Base-by-base conservation (phyloP, 768 basidiomycete species). In the Podaxis carcinomalis region DNA sequence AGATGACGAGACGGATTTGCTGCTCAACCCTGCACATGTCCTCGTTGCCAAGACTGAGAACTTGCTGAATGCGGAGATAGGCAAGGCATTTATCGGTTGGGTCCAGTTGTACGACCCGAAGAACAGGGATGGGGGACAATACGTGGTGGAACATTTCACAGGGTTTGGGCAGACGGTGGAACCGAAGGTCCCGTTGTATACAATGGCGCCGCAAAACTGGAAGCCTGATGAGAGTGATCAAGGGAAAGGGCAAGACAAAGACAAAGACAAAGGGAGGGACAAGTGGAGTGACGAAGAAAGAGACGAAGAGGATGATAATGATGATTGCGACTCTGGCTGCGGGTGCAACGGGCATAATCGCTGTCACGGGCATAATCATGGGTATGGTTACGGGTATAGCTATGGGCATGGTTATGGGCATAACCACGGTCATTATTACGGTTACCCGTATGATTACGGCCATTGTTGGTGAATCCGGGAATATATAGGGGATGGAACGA, bases 21-120 rank as follows among this genome's bases (percentile, higher is more conserved):
- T 83, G 32, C 74, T 84, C 23, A 84, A 82, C 62, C 83, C 82
- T 0, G 81, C 77, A 1, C 75, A 76, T 59, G 74, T 80, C 11
- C 69, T 83, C 16, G 65, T 76, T 5, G 75, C 78, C 0, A 66
- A 71, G 19, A 63, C 69, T 0, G 72, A 72, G 0, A 50, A 66
- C 5, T 54, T 62, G 4, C 61, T 51, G 21, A 63, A 78, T 47
- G 36, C 66, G 62, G 69, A 66, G 0, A 64, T 80, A 1, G 77
- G 72, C 59, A 54, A 66, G 4, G 65, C 37, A 2, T 85, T 84
- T 39, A 73, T 82, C 70, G 64, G 67, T 3, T 84, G 82, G 83
- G 69, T 81, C 9, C 51, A 52, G 14, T 35, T 52, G 35, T 52
- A 52, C 5, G 51, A 52, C n/a, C 51, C 28, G 32, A 32, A 19